A percentile compares a stretch with the other conserved stretches of the same genome.
phyloP scores from a whole-genome alignment of 2,329 filamentous ascomycete genomes.

The Mariannaea sp. region DNA sequence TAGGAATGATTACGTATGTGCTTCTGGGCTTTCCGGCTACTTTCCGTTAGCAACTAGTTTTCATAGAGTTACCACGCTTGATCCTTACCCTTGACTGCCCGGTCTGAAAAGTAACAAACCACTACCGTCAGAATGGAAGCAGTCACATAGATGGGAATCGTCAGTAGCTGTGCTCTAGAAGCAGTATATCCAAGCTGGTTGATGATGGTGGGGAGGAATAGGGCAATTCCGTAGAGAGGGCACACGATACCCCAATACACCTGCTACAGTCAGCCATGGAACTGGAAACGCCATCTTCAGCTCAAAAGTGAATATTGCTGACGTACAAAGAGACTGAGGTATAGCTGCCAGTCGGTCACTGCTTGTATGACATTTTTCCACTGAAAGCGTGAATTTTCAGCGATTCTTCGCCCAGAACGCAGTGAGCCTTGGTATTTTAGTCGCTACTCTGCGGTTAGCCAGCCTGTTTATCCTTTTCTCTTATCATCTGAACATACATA shows the following conservation, averaged over 20 bases:
- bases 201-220: constrained; percentile 69
- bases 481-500: no score
- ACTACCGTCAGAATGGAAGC: constrained; percentile 64
- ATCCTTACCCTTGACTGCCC: constrained; percentile 54
- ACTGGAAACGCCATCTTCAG: constrained; percentile 57
- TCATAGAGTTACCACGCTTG: no score
- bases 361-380: constrained; percentile 75
- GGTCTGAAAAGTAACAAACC: constrained; percentile 60
- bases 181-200: constrained; percentile 61
- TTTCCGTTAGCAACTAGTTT: no score
- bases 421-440: no score
- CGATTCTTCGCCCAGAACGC: no score
- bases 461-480: no score
- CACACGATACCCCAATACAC: no score
- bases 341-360: constrained; percentile 81
- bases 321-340: constrained; percentile 62
- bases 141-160: constrained; percentile 62
- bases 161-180: constrained; percentile 67
- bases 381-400: no score
- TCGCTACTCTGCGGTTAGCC: no score
- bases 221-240: constrained; percentile 60
- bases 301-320: no score
- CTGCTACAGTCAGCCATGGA: not conserved
- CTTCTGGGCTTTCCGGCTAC: no score
- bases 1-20: constrained; percentile 60